Conservation (phyloP, 2,329 filamentous ascomycete species). For the Macroventuria anomochaeta region DNA sequence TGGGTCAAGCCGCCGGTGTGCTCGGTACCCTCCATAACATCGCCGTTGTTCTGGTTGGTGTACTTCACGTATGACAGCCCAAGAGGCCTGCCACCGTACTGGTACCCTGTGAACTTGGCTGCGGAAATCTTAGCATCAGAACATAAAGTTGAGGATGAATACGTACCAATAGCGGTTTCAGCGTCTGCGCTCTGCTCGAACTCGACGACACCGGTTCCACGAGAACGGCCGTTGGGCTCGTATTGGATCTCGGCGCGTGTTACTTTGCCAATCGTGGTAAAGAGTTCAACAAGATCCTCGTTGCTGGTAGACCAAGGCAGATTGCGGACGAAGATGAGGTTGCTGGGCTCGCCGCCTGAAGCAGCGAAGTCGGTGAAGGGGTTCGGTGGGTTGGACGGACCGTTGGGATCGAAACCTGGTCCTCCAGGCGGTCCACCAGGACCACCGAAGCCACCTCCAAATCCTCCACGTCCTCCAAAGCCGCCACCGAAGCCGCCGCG, state of each 20-base stretch:
- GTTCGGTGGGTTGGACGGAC: constrained; percentile 70
- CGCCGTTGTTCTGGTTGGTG: constrained; percentile 66
- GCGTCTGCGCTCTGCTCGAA: constrained; percentile 85
- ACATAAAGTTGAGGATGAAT: not conserved
- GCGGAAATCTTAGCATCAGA: constrained; percentile 34
- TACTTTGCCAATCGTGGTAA: constrained; percentile 97
- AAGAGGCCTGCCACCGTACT: constrained; percentile 93
- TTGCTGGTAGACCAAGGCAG: constrained; percentile 99
- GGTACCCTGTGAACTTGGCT: constrained; percentile 96
- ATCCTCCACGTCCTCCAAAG: constrained; percentile 52
- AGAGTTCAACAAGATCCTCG: constrained; percentile 93
- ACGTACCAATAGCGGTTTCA: constrained; percentile 81
- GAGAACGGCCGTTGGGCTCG: constrained; percentile 92
- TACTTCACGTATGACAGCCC: constrained; percentile 96
- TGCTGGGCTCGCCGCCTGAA: constrained; percentile 80
- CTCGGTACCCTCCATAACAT: constrained; percentile 84
- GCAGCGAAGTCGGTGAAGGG: constrained; percentile 94
- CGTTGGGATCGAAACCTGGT: constrained; percentile 57
- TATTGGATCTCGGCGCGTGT: constrained; percentile 99
- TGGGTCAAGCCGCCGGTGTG: constrained; percentile 78
- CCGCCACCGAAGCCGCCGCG: constrained; percentile 56
- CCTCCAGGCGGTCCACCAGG: constrained; percentile 32
- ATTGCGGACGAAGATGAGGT: constrained; percentile 94
- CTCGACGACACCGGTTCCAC: constrained; percentile 94
- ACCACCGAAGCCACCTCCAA: constrained; percentile 50